phyloP scores from a whole-genome alignment of 1,284 basidiomycete species.

The Leucoagaricus sp. region DNA sequence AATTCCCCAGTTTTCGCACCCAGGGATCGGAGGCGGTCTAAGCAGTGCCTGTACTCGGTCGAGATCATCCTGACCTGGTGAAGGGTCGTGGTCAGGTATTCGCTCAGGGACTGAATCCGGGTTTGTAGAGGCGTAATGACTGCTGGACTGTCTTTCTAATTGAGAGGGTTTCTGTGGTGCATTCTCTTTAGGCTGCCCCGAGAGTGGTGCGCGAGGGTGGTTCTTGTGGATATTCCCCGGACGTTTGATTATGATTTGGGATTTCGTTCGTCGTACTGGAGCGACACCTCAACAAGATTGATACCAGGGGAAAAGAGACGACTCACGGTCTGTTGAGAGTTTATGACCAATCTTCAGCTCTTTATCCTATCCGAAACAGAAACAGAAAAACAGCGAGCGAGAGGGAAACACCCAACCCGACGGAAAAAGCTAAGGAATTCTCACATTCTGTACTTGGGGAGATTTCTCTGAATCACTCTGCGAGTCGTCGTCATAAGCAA shows the following conservation, averaged over 20 bases:
- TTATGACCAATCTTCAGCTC: constrained; percentile 44
- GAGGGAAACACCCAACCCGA: constrained; percentile 61
- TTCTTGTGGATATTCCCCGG: constrained; percentile 45
- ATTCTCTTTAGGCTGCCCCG: constrained; percentile 22
- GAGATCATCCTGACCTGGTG: constrained; percentile 41
- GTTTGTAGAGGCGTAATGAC: neutral
- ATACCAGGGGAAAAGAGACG: constrained; percentile 10
- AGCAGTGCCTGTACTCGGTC: constrained; percentile 55
- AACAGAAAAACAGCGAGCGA: constrained; percentile 52
- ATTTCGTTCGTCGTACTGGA: constrained; percentile 44
- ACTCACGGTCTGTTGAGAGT: constrained; percentile 51
- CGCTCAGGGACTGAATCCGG: neutral
- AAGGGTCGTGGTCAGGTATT: neutral
- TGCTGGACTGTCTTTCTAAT: constrained; percentile 9
- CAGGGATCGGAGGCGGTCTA: constrained; percentile 63
- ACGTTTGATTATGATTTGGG: constrained; percentile 62
- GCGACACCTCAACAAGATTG: neutral
- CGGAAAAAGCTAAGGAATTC: constrained; percentile 44
- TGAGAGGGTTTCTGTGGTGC: constrained; percentile 1
- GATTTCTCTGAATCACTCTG: constrained; percentile 54
- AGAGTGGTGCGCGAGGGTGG: constrained; percentile 48
- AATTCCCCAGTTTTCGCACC: constrained; percentile 77
- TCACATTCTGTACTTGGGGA: constrained; percentile 52
- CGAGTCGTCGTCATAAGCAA: constrained; percentile 66
- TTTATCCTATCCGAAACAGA: constrained; percentile 67